Percentiles rank a stretch among this genome's conserved stretches.
phyloP scores from a whole-genome alignment of 345 rosid species.

The Euclidium syriacum region DNA sequence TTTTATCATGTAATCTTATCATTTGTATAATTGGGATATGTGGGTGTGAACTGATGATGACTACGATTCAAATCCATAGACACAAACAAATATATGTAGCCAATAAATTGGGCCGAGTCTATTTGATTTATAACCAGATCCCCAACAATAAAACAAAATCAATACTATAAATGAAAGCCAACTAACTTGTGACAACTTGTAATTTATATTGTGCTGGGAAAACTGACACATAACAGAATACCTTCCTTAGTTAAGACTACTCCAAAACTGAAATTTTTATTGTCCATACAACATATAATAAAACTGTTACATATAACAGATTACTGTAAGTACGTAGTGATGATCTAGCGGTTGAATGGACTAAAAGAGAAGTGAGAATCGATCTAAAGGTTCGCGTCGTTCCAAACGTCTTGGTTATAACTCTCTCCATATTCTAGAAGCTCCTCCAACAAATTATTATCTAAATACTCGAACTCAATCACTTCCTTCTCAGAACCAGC shows the following conservation, averaged over 20 bases:
- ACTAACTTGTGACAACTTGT: background rate
- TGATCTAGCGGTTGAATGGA: background rate
- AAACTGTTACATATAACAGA: background rate
- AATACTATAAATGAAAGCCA: background rate
- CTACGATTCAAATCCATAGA: too few species aligned
- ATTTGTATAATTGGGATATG: too few species aligned
- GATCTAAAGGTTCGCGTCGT: slow-evolving; percentile 6
- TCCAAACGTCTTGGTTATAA: background rate
- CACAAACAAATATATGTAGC: too few species aligned
- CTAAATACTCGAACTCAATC: slow-evolving; percentile 75
- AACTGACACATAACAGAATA: background rate
- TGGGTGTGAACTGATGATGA: too few species aligned
- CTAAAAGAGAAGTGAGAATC: background rate
- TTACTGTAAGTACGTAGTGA: background rate
- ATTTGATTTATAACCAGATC: too few species aligned
- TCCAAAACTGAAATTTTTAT: background rate
- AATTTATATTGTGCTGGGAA: slow-evolving; percentile 1
- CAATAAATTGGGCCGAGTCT: too few species aligned
- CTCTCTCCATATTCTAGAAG: slow-evolving; percentile 45
- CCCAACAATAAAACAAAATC: background rate
- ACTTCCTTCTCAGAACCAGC: slow-evolving; percentile 35
- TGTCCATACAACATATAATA: background rate
- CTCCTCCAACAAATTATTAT: slow-evolving; percentile 63
- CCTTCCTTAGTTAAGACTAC: background rate
- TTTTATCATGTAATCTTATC: too few species aligned